Conservation (phyloP, 2,329 filamentous ascomycete species). For the Xylariaceae sp. region DNA sequence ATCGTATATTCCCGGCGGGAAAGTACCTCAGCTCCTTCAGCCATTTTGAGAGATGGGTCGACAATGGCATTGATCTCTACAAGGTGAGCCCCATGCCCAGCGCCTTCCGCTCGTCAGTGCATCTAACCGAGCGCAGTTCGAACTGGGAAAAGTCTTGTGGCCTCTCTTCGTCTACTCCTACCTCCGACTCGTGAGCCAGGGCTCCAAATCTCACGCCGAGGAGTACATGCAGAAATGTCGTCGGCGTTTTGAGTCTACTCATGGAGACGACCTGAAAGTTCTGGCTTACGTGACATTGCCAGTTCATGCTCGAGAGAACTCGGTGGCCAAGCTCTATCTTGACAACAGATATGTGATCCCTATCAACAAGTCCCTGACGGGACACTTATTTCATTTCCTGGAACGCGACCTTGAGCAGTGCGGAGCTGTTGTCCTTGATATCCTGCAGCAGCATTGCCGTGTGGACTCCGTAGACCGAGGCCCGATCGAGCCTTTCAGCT, state of each 20-base stretch:
- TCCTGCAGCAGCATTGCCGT: conserved; percentile 57
- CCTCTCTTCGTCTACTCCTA: conserved; percentile 92
- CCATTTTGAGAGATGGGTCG: conserved; percentile 73
- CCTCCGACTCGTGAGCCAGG: conserved; percentile 67
- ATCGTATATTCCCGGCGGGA: conserved; percentile 29
- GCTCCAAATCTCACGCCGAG: conserved; percentile 64
- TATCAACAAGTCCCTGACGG: conserved; percentile 77
- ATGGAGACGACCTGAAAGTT: conserved; percentile 70
- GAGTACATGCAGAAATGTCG: conserved; percentile 65
- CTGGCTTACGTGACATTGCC: conserved; percentile 69
- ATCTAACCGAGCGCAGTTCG: conserved; percentile 49
- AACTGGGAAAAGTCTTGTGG: conserved; percentile 83
- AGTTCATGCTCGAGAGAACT: conserved; percentile 69
- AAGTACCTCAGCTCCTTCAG: conserved; percentile 73
- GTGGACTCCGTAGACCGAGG: conserved; percentile 52
- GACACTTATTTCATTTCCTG: conserved; percentile 77
- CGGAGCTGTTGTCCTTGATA: conserved; percentile 66
- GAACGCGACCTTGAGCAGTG: conserved; percentile 80
- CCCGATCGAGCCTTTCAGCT: conserved; percentile 56
- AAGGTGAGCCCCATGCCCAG: conserved; percentile 48
- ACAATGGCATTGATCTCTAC: conserved; percentile 89
- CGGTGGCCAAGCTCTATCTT: conserved; percentile 71
- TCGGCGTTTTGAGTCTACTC: conserved; percentile 63
- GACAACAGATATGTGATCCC: conserved; percentile 85
- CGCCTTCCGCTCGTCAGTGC: not conserved